A percentile compares a stretch with the other conserved stretches of the same genome.
Evolutionary conservation across 2,329 filamentous ascomycete genomes (phyloP).

Genomic region (Celoporthe dispersa): DNA sequence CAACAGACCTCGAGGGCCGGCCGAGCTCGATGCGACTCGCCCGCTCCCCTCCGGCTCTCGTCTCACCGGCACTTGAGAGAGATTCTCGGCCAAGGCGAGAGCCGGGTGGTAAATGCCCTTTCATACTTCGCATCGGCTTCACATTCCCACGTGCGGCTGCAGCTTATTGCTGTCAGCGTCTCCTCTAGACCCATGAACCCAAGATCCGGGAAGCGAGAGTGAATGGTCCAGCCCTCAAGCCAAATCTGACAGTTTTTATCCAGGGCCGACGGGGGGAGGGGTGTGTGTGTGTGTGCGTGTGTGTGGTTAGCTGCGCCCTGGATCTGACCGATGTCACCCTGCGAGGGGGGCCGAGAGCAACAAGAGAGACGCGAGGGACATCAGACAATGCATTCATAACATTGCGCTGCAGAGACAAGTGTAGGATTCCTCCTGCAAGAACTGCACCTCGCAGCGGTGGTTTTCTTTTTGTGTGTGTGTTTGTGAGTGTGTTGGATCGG

Average conservation of each 20-base stretch:
- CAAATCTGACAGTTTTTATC: conserved; percentile 1
- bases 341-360: not conserved
- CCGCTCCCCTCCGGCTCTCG: conserved; percentile 5
- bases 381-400: conserved; percentile 20
- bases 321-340: conserved; percentile 17
- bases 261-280: not conserved
- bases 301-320: not conserved
- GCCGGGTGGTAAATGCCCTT: not conserved
- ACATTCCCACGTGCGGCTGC: conserved; percentile 1
- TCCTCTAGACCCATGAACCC: conserved; percentile 2
- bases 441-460: not conserved
- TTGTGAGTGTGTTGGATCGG: not conserved
- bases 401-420: not conserved
- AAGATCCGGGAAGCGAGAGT: conserved; percentile 1
- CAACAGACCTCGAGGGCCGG: not conserved
- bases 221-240: conserved; percentile 11
- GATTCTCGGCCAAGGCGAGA: conserved; percentile 4
- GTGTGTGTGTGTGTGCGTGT: too few species aligned
- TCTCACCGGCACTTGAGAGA: conserved; percentile 15
- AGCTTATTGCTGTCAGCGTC: conserved; percentile 21
- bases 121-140: not conserved
- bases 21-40: not conserved
- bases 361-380: not conserved
- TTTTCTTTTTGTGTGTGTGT: not conserved
- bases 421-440: not conserved